phyloP scores from a whole-genome alignment of 176 grass and related monocot genomes.

The Olyra latifolia region DNA sequence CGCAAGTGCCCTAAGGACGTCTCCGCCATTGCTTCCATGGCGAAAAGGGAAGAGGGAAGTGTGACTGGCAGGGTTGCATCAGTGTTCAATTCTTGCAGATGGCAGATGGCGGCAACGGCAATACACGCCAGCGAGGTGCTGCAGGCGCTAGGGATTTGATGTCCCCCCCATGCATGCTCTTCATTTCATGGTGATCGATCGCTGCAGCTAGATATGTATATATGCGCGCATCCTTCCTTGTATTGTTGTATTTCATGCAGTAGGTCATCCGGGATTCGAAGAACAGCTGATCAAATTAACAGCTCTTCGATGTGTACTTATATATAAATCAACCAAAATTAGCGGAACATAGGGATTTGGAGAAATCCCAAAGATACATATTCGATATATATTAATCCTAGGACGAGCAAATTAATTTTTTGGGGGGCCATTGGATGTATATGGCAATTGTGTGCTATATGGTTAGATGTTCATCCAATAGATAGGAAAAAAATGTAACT shows the following conservation, averaged over 20 bases:
- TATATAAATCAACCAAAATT: slow-evolving; percentile 5
- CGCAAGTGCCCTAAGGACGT: slow-evolving; percentile 22
- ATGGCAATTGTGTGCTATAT: no score
- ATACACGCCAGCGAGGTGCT: slow-evolving; percentile 45
- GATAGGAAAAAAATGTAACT: no score
- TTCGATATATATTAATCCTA: no score
- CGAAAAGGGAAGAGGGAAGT: slow-evolving; percentile 5
- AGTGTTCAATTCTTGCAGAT: slow-evolving; percentile 43
- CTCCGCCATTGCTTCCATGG: background rate
- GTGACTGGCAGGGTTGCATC: background rate
- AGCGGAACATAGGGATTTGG: background rate
- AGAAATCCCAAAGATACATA: no score
- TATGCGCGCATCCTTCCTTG: background rate
- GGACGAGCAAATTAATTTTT: no score
- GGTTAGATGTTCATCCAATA: no score
- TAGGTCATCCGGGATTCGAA: background rate
- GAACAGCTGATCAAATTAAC: background rate
- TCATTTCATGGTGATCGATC: background rate
- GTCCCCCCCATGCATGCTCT: background rate
- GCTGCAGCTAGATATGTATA: no score
- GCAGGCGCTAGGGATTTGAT: slow-evolving; percentile 47
- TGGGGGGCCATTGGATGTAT: no score
- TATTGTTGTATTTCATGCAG: background rate
- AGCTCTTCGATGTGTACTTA: background rate
- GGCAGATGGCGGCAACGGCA: slow-evolving; percentile 31